Conservation (phyloP, 495 filamentous ascomycete genomes). For the Xeromyces bisporus region DNA sequence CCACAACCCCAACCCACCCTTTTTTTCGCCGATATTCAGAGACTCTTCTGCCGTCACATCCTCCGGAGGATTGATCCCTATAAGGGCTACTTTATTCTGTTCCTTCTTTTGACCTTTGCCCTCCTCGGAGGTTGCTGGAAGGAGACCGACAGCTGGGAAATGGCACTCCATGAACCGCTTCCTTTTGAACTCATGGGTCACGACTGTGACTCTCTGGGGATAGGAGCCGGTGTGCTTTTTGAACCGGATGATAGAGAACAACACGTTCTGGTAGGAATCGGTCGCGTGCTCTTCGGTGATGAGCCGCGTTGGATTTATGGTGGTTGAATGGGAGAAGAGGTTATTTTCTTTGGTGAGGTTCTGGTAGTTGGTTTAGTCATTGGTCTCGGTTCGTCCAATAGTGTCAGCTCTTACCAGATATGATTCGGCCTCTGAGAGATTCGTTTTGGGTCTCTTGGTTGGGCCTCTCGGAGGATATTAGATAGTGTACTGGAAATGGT, state of each 20-base stretch:
- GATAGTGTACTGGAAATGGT: no score
- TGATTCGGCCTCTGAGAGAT: constrained; percentile 45
- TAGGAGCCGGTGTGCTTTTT: constrained; percentile 22
- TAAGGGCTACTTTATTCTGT: constrained; percentile 27
- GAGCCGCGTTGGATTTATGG: constrained; percentile 14
- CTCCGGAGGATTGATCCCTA: constrained; percentile 57
- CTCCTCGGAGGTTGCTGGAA: constrained; percentile 1
- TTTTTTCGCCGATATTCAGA: constrained; percentile 23
- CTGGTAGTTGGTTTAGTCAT: constrained; percentile 13
- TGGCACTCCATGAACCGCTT: constrained; percentile 50
- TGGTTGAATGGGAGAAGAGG: constrained; percentile 12
- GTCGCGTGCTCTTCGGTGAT: constrained; percentile 46
- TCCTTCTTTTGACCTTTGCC: constrained; percentile 3
- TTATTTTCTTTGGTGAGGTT: constrained; percentile 27
- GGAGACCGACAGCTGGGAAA: constrained; percentile 43
- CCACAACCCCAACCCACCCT: constrained; percentile 29
- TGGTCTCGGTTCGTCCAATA: constrained; percentile 1
- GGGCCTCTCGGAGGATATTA: no score
- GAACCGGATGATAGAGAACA: constrained; percentile 52
- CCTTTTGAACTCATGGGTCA: constrained; percentile 63
- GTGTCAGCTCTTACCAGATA: constrained; percentile 32
- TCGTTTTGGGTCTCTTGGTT: constrained; percentile 36
- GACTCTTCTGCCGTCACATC: constrained; percentile 30
- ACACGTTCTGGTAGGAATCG: constrained; percentile 66
- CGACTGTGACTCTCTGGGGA: constrained; percentile 38